A percentile compares a stretch with the other conserved stretches of the same genome.
phyloP scores from a whole-genome alignment of 768 basidiomycete genomes.

The Macrocybe gigantea region DNA sequence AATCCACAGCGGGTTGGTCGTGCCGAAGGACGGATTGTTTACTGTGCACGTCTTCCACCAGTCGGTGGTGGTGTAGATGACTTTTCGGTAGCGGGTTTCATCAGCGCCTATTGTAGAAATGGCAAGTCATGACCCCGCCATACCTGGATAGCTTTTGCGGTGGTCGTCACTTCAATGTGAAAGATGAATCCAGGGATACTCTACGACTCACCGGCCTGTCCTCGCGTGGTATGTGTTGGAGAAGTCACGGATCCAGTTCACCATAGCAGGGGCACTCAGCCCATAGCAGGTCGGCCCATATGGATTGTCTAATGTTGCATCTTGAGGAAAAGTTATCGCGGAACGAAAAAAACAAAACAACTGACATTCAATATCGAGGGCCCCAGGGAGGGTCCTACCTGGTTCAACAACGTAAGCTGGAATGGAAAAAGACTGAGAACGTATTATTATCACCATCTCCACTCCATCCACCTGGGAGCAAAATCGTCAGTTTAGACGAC shows the following conservation, averaged over 20 bases:
- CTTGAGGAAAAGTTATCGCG: neutral
- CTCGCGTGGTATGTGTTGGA: constrained; percentile 48
- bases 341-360: neutral
- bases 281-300: constrained; percentile 49
- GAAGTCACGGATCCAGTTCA: constrained; percentile 59
- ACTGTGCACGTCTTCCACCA: constrained; percentile 71
- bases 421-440: neutral
- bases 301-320: constrained; percentile 37
- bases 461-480: neutral
- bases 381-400: constrained; percentile 53
- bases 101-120: neutral
- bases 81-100: constrained; percentile 14
- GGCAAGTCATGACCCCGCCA: constrained; percentile 2
- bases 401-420: neutral
- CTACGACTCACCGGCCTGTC: constrained; percentile 35
- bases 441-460: neutral
- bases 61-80: constrained; percentile 58
- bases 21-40: constrained; percentile 43
- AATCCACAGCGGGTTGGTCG: constrained; percentile 56
- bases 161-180: neutral
- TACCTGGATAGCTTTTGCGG: constrained; percentile 34
- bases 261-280: constrained; percentile 47
- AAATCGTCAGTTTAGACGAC: neutral
- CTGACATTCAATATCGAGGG: constrained; percentile 58
- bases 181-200: neutral